Base-by-base conservation (phyloP, 1,139 yeast species). In the Yamadazyma membranifaciens region DNA sequence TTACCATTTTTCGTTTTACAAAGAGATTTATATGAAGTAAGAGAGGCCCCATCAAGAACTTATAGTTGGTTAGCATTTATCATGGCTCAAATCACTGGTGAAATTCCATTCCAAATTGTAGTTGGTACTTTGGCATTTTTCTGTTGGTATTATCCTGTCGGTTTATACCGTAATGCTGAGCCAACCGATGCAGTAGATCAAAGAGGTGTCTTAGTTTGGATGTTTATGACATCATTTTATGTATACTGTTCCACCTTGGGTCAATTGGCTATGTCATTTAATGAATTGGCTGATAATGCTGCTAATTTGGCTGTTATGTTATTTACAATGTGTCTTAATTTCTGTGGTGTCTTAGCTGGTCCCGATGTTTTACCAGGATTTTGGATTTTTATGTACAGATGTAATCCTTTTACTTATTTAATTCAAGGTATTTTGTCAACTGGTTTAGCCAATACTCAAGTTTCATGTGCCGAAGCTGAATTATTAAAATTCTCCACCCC, bases 21-120 rank as follows among this genome's bases (percentile, higher is more conserved):
- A 61, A 80, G 96, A 64, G 81, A 81, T 51, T 67, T 89, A 36
- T 89, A 87, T 58, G 96, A 87, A 59, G 91, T 83, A n/a, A 80
- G 96, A 59, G 97, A 89, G 62, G 79, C 95, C 32, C 96, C 96
- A 16, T 73, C 80, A 0, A 72, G 72, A 52, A 70, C 81, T 3
- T 75, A 71, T 54, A 56, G 69, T 46, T 75, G 81, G 80, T 48
- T 62, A 40, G 69, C 77, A 0, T 75, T 75, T 45, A 62, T 67
- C 36, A 34, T 56, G 34, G 67, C 61, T 33, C 71, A 65, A 46
- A 55, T 67, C 38, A 57, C 69, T 10, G 59, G 65, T 5, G 73
- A 67, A 50, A 48, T 67, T 37, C 69, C 71, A 14, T 64, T 53
- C 55, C 67, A 65, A 41, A 34, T 63, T 34, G 53, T 44, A n/a